A percentile compares a stretch with the other conserved stretches of the same genome.
These are phyloP conservation scores for Sporisorium sorghi DNA, from an alignment of 1,284 basidiomycete species.

Conservation along the genomic window DNA sequence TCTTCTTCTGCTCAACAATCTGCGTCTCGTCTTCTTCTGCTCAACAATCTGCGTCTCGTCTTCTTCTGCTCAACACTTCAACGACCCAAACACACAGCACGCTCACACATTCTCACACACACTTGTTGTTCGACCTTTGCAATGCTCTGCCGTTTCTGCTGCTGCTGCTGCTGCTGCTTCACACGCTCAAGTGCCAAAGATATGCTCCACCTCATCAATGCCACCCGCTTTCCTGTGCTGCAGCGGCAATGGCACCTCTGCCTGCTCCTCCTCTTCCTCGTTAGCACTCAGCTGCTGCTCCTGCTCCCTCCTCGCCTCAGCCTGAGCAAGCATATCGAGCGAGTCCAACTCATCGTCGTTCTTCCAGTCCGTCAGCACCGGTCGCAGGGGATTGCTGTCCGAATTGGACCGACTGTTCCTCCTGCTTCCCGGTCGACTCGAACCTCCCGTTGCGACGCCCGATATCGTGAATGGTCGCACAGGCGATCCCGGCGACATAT, in stretches of 20 bases:
- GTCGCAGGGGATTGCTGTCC: conserved; percentile 50
- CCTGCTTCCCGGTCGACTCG: conserved; percentile 30
- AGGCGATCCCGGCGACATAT: conserved; percentile 33
- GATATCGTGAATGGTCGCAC: conserved; percentile 39
- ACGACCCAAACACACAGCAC: too few species aligned
- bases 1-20: too few species aligned
- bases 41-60: too few species aligned
- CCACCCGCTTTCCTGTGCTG: conserved; percentile 60
- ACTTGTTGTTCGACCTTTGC: too few species aligned
- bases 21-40: too few species aligned
- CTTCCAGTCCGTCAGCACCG: conserved; percentile 62
- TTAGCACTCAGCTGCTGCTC: conserved; percentile 27
- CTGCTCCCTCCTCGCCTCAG: conserved; percentile 43
- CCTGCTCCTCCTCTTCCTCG: conserved; percentile 40
- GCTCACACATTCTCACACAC: too few species aligned
- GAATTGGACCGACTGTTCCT: conserved; percentile 48
- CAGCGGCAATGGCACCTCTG: conserved; percentile 30
- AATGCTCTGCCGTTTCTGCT: not conserved
- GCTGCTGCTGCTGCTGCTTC: not conserved
- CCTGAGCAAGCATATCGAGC: conserved; percentile 36
- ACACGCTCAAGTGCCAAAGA: conserved; percentile 56
- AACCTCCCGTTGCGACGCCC: conserved; percentile 5
- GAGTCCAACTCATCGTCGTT: conserved; percentile 52
- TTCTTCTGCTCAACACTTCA: too few species aligned
- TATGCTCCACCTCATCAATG: conserved; percentile 64